These are phyloP conservation scores for Komagataella populi DNA, from an alignment of 805 yeast genomes.

Conservation along the genomic window DNA sequence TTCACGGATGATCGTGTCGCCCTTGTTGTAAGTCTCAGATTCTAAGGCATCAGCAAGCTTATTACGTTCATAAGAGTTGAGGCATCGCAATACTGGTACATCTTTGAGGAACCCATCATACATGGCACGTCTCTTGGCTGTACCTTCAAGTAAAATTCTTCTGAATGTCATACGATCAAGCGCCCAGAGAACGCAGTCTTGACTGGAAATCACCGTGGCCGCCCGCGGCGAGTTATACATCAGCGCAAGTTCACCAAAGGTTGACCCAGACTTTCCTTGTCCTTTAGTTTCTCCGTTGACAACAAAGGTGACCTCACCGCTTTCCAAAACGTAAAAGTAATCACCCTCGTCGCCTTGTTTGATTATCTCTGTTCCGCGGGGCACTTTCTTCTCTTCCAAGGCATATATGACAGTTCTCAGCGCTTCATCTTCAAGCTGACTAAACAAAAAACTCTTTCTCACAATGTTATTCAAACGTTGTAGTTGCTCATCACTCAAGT, in stretches of 20 bases:
- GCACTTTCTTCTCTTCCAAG: conserved; percentile 56
- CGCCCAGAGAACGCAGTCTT: conserved; percentile 77
- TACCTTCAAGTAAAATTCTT: conserved; percentile 79
- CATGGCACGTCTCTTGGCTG: conserved; percentile 80
- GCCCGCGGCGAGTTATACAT: conserved; percentile 98
- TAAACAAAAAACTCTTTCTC: conserved; percentile 72
- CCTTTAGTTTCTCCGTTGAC: conserved; percentile 62
- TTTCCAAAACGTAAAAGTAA: conserved; percentile 75
- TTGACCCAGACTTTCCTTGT: conserved; percentile 72
- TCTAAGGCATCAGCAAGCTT: conserved; percentile 91
- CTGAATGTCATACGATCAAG: conserved; percentile 89
- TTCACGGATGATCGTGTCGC: conserved; percentile 65
- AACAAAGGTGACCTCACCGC: conserved; percentile 70
- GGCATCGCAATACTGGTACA: conserved; percentile 65
- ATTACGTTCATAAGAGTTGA: conserved; percentile 71
- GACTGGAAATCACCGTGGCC: conserved; percentile 71
- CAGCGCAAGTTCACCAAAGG: conserved; percentile 93
- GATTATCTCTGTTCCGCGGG: conserved; percentile 53
- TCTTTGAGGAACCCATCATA: conserved; percentile 81
- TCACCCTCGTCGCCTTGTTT: conserved; percentile 93
- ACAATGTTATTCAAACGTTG: conserved; percentile 57
- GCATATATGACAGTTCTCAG: conserved; percentile 70
- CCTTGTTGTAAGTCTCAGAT: conserved; percentile 58
- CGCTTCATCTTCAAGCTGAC: conserved; percentile 68
- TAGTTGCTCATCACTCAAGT: conserved; percentile 50